Evolutionary conservation across 2,329 filamentous ascomycete genomes (phyloP).

Genomic region (Rutstroemia sp.): DNA sequence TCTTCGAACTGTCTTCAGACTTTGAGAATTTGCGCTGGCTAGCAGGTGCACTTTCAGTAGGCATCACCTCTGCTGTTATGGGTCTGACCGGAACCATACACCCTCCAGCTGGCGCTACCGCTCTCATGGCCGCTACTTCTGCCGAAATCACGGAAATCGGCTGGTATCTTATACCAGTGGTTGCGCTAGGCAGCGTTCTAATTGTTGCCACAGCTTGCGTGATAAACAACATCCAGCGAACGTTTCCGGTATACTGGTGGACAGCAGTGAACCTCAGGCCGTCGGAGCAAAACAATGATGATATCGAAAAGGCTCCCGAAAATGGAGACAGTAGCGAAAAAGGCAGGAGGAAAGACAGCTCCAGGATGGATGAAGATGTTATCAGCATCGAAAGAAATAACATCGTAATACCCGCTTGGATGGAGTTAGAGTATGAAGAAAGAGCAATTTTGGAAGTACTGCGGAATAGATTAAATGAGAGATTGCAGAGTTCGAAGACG

Average conservation of each 20-base stretch:
- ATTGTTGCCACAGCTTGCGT: slow-evolving; percentile 57
- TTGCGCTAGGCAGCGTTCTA: slow-evolving; percentile 51
- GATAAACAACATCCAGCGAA: slow-evolving; percentile 58
- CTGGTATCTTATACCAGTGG: slow-evolving; percentile 61
- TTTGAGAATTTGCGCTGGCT: slow-evolving; percentile 52
- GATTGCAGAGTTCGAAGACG: neutral
- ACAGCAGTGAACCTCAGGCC: neutral
- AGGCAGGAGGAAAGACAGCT: neutral
- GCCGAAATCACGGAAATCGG: slow-evolving; percentile 47
- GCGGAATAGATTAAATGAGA: slow-evolving; percentile 11
- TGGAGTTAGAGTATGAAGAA: slow-evolving; percentile 19
- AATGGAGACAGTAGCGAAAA: neutral
- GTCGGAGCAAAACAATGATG: neutral
- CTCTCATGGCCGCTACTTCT: slow-evolving; percentile 58
- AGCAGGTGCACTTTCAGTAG: slow-evolving; percentile 58
- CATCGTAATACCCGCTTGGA: slow-evolving; percentile 17
- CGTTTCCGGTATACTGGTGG: slow-evolving; percentile 61
- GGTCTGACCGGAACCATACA: slow-evolving; percentile 64
- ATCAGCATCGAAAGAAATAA: slow-evolving; percentile 13
- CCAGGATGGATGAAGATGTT: neutral
- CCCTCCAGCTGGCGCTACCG: slow-evolving; percentile 68
- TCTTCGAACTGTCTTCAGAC: slow-evolving; percentile 46
- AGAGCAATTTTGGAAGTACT: slow-evolving; percentile 18
- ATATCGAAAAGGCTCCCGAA: neutral
- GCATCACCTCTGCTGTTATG: slow-evolving; percentile 57